Percentiles rank a stretch among this genome's conserved stretches.
phyloP scores from a whole-genome alignment of 1,284 basidiomycete genomes.

The Ustilago shanxiensis region DNA sequence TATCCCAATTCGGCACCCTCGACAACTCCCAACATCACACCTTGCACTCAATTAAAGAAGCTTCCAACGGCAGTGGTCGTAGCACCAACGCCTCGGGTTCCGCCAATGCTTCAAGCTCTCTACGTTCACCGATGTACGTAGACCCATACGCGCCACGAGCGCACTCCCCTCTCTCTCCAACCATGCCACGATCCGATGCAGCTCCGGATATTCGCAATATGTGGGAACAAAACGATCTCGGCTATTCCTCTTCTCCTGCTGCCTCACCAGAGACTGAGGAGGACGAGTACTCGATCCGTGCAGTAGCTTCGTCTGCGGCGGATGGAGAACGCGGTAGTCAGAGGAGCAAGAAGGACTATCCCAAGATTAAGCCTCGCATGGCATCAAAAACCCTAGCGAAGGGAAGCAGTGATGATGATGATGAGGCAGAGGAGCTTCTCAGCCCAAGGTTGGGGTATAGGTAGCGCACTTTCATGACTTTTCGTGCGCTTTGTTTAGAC shows the following conservation, averaged over 20 bases:
- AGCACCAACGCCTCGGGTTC: constrained; percentile 19
- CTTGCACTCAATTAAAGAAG: constrained; percentile 39
- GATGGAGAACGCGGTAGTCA: constrained; percentile 14
- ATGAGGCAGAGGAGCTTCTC: constrained; percentile 45
- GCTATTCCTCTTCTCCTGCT: constrained; percentile 34
- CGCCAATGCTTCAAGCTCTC: neutral
- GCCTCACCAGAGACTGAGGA: constrained; percentile 33
- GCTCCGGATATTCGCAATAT: constrained; percentile 31
- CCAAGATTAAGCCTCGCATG: constrained; percentile 36
- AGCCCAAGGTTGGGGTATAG: constrained; percentile 40
- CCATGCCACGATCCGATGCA: constrained; percentile 24
- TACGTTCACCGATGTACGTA: constrained; percentile 25
- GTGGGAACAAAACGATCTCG: constrained; percentile 28
- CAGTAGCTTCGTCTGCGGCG: constrained; percentile 21
- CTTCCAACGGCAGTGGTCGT: constrained; percentile 33
- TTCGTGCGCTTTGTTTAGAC: constrained; percentile 15
- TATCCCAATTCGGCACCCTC: constrained; percentile 27
- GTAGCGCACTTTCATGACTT: neutral
- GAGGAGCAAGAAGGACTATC: constrained; percentile 36
- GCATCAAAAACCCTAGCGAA: constrained; percentile 20
- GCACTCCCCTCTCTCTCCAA: constrained; percentile 38
- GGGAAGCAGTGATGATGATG: constrained; percentile 36
- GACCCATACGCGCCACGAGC: constrained; percentile 41
- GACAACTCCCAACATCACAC: constrained; percentile 5
- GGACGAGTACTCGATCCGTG: constrained; percentile 42